These are phyloP conservation scores for Apium graveolens DNA, from an alignment of 129 eudicot genomes.

Conservation along the genomic window DNA sequence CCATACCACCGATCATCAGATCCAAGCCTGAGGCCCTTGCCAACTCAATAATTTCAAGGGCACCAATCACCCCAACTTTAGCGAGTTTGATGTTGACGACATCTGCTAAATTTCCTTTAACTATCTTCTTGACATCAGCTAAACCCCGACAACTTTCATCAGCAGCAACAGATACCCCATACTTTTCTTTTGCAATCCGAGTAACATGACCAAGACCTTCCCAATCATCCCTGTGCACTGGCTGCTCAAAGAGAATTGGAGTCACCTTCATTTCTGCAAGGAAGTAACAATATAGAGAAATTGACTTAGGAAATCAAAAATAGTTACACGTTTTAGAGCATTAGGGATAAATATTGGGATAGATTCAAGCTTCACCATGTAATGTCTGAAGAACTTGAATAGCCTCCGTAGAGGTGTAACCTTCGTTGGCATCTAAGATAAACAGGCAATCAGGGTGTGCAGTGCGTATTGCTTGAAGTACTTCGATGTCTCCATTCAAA, in stretches of 20 bases:
- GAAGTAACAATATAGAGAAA: neutral
- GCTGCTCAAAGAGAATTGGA: slow-evolving; percentile 90
- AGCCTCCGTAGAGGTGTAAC: slow-evolving; percentile 75
- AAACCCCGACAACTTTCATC: slow-evolving; percentile 89
- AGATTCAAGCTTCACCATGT: slow-evolving; percentile 43
- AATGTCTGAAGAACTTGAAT: slow-evolving; percentile 70
- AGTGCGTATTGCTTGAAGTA: slow-evolving; percentile 68
- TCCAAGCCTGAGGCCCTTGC: slow-evolving; percentile 67
- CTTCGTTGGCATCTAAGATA: slow-evolving; percentile 92
- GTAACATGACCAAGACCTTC: slow-evolving; percentile 71
- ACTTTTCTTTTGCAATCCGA: slow-evolving; percentile 54
- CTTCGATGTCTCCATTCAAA: slow-evolving; percentile 70
- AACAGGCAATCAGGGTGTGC: slow-evolving; percentile 72
- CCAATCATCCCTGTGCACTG: slow-evolving; percentile 96
- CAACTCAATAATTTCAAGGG: slow-evolving; percentile 68
- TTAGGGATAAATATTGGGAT: neutral
- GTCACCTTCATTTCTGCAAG: slow-evolving; percentile 73
- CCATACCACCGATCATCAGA: slow-evolving; percentile 98
- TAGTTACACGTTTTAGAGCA: neutral
- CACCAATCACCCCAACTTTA: slow-evolving; percentile 84
- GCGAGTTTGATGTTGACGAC: slow-evolving; percentile 85
- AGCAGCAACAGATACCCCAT: slow-evolving; percentile 84
- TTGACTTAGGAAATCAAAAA: neutral
- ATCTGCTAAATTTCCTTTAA: slow-evolving; percentile 59
- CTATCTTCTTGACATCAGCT: slow-evolving; percentile 62